Evolutionary conservation across 2,329 filamentous ascomycete genomes (phyloP), one percentile per base, ranked within the genome.

Genomic region (Scedosporium apiospermum): DNA sequence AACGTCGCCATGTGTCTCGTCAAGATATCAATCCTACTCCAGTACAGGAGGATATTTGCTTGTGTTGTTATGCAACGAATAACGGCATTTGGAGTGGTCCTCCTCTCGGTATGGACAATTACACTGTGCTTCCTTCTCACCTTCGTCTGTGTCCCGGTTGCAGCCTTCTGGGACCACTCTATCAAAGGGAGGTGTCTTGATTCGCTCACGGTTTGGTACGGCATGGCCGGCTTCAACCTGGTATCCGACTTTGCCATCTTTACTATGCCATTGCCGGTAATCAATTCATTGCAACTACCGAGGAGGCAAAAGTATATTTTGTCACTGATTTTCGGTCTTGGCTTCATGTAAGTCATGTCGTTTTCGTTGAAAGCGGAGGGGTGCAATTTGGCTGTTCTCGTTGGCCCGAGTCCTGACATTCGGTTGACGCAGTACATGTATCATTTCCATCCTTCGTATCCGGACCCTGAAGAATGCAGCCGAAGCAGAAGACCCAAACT

Each of bases 1-100:
- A 75, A 74, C 65, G 23, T 70, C 21, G 65, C 69, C 12, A 69
- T 74, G 41, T 69, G 68, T 60, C 41, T 72, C 21, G 71, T 71
- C 64, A 77, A 76, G 66, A 67, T 72, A 16, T 74, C 74, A 4
- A 74, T 76, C 57, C 64, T 75, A 6, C 66, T 75, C n/a, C 74
- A 75, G 55, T 76, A 76, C 68, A 70, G 73, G 1, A 73, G 74
- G 23, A 73, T 77, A 23, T 76, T 77, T 62, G 61, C 68, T 16
- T 66, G 67, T n/a, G 60, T 62, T 1, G 63, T 58, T 16, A 72
- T 71, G 26, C 66, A 68, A 44, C 58, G 46, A 7, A 49, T 69
- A 6, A 70, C 69, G 23, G 60, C 67, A 3, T 67, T 62, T 41
- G 66, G 70, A 2, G 65, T 74, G 26, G 7, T 62, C 34, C 70